A percentile compares a stretch with the other conserved stretches of the same genome.
Evolutionary conservation across 768 basidiomycete species (phyloP).

Genomic region (Phylloporus scabripes): DNA sequence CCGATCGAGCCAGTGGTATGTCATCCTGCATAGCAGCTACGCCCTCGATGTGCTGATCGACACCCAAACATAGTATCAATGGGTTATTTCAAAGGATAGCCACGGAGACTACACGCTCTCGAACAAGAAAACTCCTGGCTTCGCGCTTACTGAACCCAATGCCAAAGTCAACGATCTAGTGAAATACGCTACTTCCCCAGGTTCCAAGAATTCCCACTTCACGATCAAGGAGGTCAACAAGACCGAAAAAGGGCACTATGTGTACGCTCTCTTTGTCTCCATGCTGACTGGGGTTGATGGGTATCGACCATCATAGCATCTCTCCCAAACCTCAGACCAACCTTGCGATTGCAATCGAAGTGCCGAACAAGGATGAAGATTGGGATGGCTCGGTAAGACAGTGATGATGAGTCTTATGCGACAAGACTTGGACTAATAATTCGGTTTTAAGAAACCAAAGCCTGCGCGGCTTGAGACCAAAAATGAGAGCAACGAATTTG

Average conservation of each 20-base stretch:
- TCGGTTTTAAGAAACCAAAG: not conserved
- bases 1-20: conserved; percentile 1
- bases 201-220: conserved; percentile 1
- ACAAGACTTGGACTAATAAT: not conserved
- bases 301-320: not conserved
- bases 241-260: not conserved
- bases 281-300: not conserved
- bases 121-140: not conserved
- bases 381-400: not conserved
- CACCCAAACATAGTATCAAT: conserved; percentile 3
- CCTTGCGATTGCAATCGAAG: not conserved
- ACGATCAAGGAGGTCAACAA: conserved; percentile 1
- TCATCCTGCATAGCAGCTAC: not conserved
- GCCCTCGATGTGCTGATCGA: not conserved
- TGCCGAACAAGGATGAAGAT: not conserved
- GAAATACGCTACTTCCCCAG: not conserved
- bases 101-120: conserved; percentile 6
- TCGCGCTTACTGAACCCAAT: conserved; percentile 2
- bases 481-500: not conserved
- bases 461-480: not conserved
- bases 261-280: not conserved
- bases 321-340: conserved; percentile 1
- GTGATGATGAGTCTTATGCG: not conserved
- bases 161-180: not conserved
- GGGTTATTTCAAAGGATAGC: conserved; percentile 3